Evolutionary conservation across 345 rosid species (phyloP).

Genomic region (Cardamine chenopodiifolia): DNA sequence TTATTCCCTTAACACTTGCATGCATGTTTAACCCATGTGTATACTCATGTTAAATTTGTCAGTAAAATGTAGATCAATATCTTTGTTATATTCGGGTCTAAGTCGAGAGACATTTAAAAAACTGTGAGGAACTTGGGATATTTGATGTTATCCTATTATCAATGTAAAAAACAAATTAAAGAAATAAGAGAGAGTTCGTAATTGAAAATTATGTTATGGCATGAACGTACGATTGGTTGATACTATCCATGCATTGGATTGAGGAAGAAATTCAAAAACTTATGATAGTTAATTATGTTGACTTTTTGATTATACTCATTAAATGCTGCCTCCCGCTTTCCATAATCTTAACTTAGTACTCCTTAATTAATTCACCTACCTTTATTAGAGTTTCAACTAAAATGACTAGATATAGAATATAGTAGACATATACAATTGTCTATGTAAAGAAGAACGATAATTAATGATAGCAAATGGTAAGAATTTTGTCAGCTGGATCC

Average conservation of each 20-base stretch:
- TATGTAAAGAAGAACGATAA: not conserved
- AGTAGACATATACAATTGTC: not conserved
- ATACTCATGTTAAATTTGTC: not conserved
- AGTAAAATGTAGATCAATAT: not conserved
- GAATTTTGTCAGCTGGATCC: not conserved
- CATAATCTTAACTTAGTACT: not conserved
- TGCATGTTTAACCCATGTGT: not conserved
- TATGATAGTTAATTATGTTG: not conserved
- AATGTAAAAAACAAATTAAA: not conserved
- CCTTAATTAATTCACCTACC: no score
- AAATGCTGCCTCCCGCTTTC: not conserved
- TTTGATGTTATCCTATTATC: not conserved
- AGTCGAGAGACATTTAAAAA: not conserved
- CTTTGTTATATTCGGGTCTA: not conserved
- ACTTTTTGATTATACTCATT: not conserved
- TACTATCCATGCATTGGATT: constrained; percentile 23
- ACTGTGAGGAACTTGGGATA: not conserved
- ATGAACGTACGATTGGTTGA: constrained; percentile 13
- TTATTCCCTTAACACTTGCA: not conserved
- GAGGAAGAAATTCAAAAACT: constrained; percentile 14
- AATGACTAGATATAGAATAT: not conserved
- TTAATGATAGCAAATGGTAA: constrained; percentile 10
- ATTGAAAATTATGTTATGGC: constrained; percentile 1
- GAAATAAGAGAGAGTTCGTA: not conserved
- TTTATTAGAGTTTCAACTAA: not conserved